Evolutionary conservation across 805 yeast genomes (phyloP), one percentile per base, ranked within the genome.

Genomic region (Hermanozyma aechmeae): DNA sequence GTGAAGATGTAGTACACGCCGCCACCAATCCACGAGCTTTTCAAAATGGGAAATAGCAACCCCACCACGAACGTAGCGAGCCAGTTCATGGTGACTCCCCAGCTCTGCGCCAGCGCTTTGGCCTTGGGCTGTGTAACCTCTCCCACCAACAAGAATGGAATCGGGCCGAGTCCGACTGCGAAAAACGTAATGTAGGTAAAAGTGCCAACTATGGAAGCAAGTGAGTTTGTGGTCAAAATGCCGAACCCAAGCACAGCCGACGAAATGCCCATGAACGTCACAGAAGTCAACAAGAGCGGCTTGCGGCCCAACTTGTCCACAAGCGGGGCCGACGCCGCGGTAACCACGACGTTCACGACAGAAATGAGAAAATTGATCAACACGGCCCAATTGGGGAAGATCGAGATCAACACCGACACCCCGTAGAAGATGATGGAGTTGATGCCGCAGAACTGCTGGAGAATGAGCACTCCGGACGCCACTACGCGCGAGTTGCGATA

Each of bases 391-490:
- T 71, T 57, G 2, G 97, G 96, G 38, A 85, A 68, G 4, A 81
- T 58, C 6, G 72, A 59, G n/a, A 77, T 64, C 29, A 92, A 61
- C 1, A 89, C 81, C 10, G 83, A 73, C 4, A 89, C 96, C 4
- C 98, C 98, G 51, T 89, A 92, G 50, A 89, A 84, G 13, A 92
- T 75, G 35, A 92, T 85, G 2, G 95, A 76, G 52, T 92, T 92
- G 49, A 92, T 83, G 19, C 98, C 98, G 43, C 85, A 76, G 33
- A 89, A 73, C 52, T 92, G 98, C 58, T 92, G 98, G 12, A 87
- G 79, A 13, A 78, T 58, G 64, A 87, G 71, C 12, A 85, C 67
- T 2, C 79, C 73, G 0, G 86, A 73, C 7, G 86, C 81, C 1
- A 77, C 79, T 13, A 69, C 44, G 27, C 77, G 62, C 4, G 92